phyloP scores from a whole-genome alignment of 2,329 filamentous ascomycete genomes.

The Calonectria pteridis region DNA sequence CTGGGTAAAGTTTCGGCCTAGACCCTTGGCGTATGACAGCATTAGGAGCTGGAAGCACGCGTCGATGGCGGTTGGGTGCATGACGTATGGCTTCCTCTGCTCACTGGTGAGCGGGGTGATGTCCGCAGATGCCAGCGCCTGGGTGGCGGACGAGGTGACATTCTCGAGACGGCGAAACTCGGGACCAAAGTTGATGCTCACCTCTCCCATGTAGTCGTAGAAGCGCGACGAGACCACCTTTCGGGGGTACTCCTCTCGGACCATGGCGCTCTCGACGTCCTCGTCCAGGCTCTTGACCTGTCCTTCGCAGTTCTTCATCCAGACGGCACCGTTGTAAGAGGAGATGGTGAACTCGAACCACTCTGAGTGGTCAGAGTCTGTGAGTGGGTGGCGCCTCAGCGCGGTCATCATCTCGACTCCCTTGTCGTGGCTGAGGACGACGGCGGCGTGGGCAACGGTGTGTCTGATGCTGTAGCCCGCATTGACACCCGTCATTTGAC shows the following conservation, averaged over 20 bases:
- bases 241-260: constrained; percentile 25
- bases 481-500: constrained; percentile 28
- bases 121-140: constrained; percentile 36
- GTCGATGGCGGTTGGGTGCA: constrained; percentile 50
- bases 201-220: constrained; percentile 44
- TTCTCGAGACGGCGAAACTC: constrained; percentile 46
- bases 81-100: constrained; percentile 45
- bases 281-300: constrained; percentile 16
- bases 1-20: constrained; percentile 34
- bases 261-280: neutral
- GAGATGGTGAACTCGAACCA: constrained; percentile 30
- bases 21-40: constrained; percentile 33
- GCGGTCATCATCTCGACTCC: constrained; percentile 23
- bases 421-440: constrained; percentile 42
- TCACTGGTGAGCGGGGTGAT: constrained; percentile 24
- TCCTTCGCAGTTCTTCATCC: constrained; percentile 30
- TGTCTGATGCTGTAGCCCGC: constrained; percentile 36
- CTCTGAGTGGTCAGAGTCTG: constrained; percentile 20
- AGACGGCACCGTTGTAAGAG: constrained; percentile 19
- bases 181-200: constrained; percentile 49
- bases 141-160: constrained; percentile 24
- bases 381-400: constrained; percentile 12
- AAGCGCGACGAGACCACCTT: constrained; percentile 36
- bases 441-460: constrained; percentile 44
- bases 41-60: constrained; percentile 17